Conservation (phyloP, 129 eudicot genomes). For the Deinandra increscens region DNA sequence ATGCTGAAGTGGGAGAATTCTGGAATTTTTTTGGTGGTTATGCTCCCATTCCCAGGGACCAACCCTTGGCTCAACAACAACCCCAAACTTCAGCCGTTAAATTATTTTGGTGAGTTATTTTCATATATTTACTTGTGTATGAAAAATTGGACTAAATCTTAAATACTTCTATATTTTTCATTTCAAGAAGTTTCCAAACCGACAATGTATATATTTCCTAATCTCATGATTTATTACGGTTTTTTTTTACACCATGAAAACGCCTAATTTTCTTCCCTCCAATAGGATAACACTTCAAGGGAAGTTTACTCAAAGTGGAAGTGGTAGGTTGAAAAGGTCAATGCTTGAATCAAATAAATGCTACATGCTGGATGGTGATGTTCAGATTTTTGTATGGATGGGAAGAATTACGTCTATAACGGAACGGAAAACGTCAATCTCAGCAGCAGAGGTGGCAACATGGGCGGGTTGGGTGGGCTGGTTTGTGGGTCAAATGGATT, state of each 20-base stretch:
- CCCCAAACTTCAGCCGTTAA: slow-evolving; percentile 36
- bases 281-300: slow-evolving; percentile 56
- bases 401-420: slow-evolving; percentile 59
- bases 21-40: slow-evolving; percentile 86
- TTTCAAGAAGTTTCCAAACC: slow-evolving; percentile 9
- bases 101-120: slow-evolving; percentile 55
- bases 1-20: slow-evolving; percentile 77
- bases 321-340: slow-evolving; percentile 41
- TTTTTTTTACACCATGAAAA: not conserved
- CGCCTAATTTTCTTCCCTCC: not conserved
- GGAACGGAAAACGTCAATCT: slow-evolving; percentile 54
- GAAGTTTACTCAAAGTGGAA: slow-evolving; percentile 41
- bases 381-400: slow-evolving; percentile 65
- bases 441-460: slow-evolving; percentile 40
- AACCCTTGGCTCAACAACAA: slow-evolving; percentile 32
- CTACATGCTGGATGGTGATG: slow-evolving; percentile 59
- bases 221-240: slow-evolving; percentile 8
- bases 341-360: slow-evolving; percentile 57
- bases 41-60: slow-evolving; percentile 74
- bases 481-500: not conserved
- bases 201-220: not conserved
- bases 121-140: not conserved
- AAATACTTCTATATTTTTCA: not conserved
- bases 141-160: slow-evolving; percentile 6
- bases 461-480: not conserved